phyloP scores from a whole-genome alignment of 352 stramenopile species.

The Pythium dissimile region DNA sequence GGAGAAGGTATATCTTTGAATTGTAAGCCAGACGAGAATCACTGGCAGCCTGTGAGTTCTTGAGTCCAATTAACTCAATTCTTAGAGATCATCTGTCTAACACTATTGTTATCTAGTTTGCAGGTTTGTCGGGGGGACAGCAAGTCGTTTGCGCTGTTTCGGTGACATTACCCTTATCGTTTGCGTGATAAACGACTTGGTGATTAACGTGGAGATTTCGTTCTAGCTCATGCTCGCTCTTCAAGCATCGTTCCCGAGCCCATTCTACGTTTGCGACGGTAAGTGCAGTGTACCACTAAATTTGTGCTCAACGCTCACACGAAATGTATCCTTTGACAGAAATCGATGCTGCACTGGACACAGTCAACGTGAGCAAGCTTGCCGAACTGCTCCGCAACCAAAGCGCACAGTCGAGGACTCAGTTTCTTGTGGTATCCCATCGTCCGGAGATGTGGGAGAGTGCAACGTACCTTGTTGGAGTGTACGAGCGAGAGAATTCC shows the following conservation, averaged over 20 bases:
- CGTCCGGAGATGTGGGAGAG: conserved; percentile 34
- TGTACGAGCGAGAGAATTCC: conserved; percentile 30
- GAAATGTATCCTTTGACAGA: conserved; percentile 25
- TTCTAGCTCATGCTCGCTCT: conserved; percentile 35
- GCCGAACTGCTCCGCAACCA: conserved; percentile 24
- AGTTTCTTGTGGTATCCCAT: conserved; percentile 39
- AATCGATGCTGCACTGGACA: conserved; percentile 38
- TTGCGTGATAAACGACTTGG: not conserved
- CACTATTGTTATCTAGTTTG: conserved; percentile 27
- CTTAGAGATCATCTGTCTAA: too few relatives aligned
- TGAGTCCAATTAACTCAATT: too few relatives aligned
- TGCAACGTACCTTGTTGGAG: conserved; percentile 21
- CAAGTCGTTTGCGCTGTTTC: conserved; percentile 38
- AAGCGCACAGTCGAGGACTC: conserved; percentile 17
- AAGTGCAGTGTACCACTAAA: not conserved
- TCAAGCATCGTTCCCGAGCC: conserved; percentile 32
- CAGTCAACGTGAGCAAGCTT: conserved; percentile 31
- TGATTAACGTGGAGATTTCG: not conserved
- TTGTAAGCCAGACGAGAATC: conserved; percentile 41
- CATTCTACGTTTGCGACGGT: conserved; percentile 42
- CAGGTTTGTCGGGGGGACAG: conserved; percentile 35
- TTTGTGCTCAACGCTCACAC: too few relatives aligned
- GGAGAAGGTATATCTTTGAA: conserved; percentile 30
- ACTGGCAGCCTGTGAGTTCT: conserved; percentile 27
- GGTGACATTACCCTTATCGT: conserved; percentile 6